These are phyloP conservation scores for Trichosporon asahii DNA, from an alignment of 1,284 basidiomycete genomes.

Conservation along the genomic window DNA sequence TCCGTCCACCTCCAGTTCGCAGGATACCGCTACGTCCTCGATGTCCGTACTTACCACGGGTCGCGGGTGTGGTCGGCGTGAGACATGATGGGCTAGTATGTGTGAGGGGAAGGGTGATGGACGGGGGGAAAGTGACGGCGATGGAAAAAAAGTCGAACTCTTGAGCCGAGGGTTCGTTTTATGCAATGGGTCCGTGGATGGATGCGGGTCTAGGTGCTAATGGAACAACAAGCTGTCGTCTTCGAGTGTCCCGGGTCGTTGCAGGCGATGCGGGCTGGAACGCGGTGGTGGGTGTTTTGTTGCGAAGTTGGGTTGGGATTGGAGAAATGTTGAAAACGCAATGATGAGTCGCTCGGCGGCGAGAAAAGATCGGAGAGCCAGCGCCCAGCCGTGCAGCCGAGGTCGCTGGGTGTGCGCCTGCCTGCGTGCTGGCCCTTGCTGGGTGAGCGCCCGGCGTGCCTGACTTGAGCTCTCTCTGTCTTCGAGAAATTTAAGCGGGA, in stretches of 20 bases:
- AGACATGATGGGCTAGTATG: conserved; percentile 50
- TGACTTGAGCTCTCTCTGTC: not conserved
- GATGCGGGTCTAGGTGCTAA: not conserved
- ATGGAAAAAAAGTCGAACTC: conserved; percentile 6
- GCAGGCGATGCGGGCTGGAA: not conserved
- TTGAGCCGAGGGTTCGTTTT: not conserved
- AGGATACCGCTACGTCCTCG: not conserved
- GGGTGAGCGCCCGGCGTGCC: not conserved
- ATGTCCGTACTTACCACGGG: conserved; percentile 64
- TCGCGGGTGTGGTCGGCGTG: conserved; percentile 89
- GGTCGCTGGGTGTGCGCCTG: not conserved
- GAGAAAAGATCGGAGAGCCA: conserved; percentile 10
- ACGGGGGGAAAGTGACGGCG: not conserved
- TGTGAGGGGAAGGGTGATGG: conserved; percentile 11
- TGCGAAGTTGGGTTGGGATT: not conserved
- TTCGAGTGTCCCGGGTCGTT: not conserved
- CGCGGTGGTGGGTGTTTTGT: not conserved
- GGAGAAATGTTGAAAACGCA: conserved; percentile 2
- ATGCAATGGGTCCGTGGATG: not conserved
- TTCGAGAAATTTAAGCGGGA: conserved; percentile 8
- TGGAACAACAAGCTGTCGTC: not conserved
- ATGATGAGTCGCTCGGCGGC: conserved; percentile 13
- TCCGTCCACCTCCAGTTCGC: too few species aligned
- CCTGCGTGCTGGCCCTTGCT: too few species aligned
- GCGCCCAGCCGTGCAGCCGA: not conserved